These are phyloP conservation scores for Astragalus membranaceus DNA, from an alignment of 306 rosid species.

Conservation along the genomic window DNA sequence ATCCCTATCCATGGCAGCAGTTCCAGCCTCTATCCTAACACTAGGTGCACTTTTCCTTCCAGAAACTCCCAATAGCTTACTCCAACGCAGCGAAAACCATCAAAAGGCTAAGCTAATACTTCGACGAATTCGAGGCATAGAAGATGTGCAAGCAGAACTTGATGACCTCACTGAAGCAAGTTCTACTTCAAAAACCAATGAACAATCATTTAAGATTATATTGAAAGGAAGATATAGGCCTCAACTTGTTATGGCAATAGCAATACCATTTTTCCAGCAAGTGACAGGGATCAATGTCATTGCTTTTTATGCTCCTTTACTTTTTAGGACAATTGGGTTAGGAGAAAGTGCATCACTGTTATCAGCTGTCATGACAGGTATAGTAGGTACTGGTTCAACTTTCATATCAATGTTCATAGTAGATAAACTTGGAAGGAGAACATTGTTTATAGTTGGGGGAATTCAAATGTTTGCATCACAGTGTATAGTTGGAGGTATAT, in stretches of 20 bases:
- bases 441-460: slow-evolving; percentile 34
- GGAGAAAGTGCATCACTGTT: slow-evolving; percentile 42
- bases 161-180: slow-evolving; percentile 35
- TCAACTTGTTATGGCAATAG: slow-evolving; percentile 47
- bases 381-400: slow-evolving; percentile 36
- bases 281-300: slow-evolving; percentile 52
- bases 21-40: slow-evolving; percentile 60
- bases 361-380: slow-evolving; percentile 37
- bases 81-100: slow-evolving; percentile 41
- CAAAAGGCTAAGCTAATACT: slow-evolving; percentile 46
- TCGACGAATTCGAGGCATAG: slow-evolving; percentile 39
- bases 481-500: slow-evolving; percentile 26
- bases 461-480: slow-evolving; percentile 36
- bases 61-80: slow-evolving; percentile 75
- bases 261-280: slow-evolving; percentile 50
- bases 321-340: slow-evolving; percentile 42
- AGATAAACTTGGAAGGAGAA: slow-evolving; percentile 41
- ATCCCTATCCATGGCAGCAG: slow-evolving; percentile 66
- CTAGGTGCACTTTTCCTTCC: slow-evolving; percentile 73
- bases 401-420: slow-evolving; percentile 45
- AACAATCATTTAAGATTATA: slow-evolving; percentile 23
- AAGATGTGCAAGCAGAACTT: slow-evolving; percentile 39
- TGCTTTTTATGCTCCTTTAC: slow-evolving; percentile 43
- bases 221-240: slow-evolving; percentile 33
- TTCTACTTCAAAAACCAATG: slow-evolving; percentile 5